Evolutionary conservation across 257 asterid species (phyloP), one percentile per base, ranked within the genome.

Genomic region (Verbena officinalis): DNA sequence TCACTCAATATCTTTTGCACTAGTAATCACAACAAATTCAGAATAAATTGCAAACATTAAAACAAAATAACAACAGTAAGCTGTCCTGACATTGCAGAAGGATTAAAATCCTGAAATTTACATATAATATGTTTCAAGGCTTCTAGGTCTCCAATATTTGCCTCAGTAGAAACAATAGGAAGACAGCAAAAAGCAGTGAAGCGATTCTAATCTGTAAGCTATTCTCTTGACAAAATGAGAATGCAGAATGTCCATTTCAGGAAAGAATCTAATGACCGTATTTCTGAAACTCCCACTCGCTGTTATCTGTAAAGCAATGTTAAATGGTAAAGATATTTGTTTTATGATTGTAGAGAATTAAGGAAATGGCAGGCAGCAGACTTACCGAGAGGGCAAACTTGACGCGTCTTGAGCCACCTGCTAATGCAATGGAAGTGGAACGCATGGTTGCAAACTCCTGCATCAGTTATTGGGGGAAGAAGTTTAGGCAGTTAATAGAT

Each of bases 281-380:
- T 77, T 90, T 93, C 84, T 90, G 96, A 80, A 93, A 90, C 83
- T 93, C 99, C 99, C 97, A 93, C 73, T 93, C 99, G 30, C 96
- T 93, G 85, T 90, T 90, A 75, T 93, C 99, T 93, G 97, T 12
- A 50, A 16, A 6, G 65, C 31, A 40, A 36, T 42, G 10, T 15
- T 51, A 5, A 1, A 36, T 16, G 6, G 17, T 43, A 33, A 50
- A 11, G 62, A 5, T 20, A 55, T 13, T n/a, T n/a, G n/a, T n/a
- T n/a, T n/a, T n/a, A n/a, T n/a, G 39, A 31, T 11, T 19, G 48
- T 9, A 50, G 19, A 17, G 3, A 16, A 30, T 39, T 8, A 23
- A 9, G 16, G 31, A 33, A 38, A 27, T 12, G 31, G 23, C 2
- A 42, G 27, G 55, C n/a, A n/a, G 2, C 33, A 39, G 4, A 62